Conservation (phyloP, 225 moss, liverwort and hornwort genomes). For the Bryum argenteum region DNA sequence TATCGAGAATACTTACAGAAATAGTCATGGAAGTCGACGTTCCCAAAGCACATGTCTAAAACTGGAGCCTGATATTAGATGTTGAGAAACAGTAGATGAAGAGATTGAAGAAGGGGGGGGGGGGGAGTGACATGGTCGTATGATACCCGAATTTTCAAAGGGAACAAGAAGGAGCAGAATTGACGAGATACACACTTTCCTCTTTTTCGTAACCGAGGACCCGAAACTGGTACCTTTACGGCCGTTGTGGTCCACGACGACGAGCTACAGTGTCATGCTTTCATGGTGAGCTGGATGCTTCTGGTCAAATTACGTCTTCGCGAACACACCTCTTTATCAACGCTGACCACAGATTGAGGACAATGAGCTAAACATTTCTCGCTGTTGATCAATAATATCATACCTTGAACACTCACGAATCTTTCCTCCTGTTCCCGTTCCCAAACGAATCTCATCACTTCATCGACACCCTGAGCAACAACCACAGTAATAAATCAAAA, state of each 20-base stretch:
- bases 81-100: no score
- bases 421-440: neutral
- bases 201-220: constrained; percentile 15
- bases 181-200: constrained; percentile 18
- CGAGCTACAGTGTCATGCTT: constrained; percentile 21
- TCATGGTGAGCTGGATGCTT: constrained; percentile 25
- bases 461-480: no score
- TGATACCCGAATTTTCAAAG: constrained; percentile 19
- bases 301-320: constrained; percentile 33
- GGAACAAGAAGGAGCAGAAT: constrained; percentile 15
- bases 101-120: neutral
- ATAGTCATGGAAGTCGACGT: neutral
- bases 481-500: no score
- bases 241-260: constrained; percentile 29
- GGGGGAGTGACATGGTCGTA: neutral
- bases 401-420: neutral
- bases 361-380: no score
- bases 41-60: neutral
- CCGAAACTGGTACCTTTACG: constrained; percentile 9
- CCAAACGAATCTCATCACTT: neutral
- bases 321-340: constrained; percentile 21
- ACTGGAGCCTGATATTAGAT: no score
- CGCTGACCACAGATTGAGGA: constrained; percentile 6
- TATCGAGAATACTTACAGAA: no score
- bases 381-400: neutral